Percentiles rank a stretch among this genome's conserved stretches.
phyloP scores from a whole-genome alignment of 331 rosid genomes.

The Erythrophleum ivorense region DNA sequence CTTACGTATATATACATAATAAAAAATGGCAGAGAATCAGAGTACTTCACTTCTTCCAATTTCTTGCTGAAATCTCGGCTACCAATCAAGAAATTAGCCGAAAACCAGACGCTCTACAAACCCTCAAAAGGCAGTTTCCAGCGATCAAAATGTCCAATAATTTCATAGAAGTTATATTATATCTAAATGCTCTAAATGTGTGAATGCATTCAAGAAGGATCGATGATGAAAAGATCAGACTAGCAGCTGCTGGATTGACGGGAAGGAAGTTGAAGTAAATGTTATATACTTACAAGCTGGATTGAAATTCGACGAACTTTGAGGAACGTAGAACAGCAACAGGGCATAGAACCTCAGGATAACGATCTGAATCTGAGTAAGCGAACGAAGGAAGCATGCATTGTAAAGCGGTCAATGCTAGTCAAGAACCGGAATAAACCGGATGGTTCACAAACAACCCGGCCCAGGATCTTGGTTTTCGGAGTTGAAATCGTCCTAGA shows the following conservation, averaged over 20 bases:
- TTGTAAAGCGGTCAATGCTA: no score
- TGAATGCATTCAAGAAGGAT: background rate
- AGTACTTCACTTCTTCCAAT: no score
- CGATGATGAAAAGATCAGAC: constrained; percentile 1
- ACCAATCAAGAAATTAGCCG: background rate
- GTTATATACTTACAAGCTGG: background rate
- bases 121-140: background rate
- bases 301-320: background rate
- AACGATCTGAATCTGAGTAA: background rate
- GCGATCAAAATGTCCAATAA: background rate
- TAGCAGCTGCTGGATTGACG: background rate
- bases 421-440: background rate
- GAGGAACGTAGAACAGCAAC: background rate
- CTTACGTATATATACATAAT: background rate
- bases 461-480: no score
- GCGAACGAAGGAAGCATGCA: background rate
- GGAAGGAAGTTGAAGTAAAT: background rate
- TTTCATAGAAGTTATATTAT: background rate
- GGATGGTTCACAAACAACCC: no score
- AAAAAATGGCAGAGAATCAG: background rate
- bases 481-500: no score
- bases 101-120: background rate
- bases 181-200: background rate
- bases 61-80: background rate
- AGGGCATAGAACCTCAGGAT: background rate